Percentiles rank a stretch among this genome's conserved stretches.
phyloP scores from a whole-genome alignment of 345 rosid genomes.

The Rhodamnia argentea region DNA sequence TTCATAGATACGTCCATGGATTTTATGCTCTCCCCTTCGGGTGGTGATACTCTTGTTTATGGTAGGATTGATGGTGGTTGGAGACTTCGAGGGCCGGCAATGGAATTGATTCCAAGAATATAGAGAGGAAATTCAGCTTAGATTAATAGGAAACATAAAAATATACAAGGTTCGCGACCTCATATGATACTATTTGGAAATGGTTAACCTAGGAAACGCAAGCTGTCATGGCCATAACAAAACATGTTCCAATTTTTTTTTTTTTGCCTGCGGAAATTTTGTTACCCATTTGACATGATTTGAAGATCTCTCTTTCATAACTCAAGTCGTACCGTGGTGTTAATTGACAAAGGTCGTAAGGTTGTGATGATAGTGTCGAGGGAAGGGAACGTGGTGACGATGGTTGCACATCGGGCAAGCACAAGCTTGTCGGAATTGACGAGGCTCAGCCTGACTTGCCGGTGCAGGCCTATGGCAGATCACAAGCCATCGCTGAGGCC shows the following conservation, averaged over 20 bases:
- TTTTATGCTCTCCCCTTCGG: not conserved
- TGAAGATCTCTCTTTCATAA: not conserved
- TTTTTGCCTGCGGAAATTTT: not conserved
- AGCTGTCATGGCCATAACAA: not conserved
- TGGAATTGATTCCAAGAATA: not conserved
- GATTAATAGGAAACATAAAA: not conserved
- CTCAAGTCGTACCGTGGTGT: not conserved
- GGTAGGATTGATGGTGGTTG: not conserved
- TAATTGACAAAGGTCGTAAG: not conserved
- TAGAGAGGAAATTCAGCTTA: not conserved
- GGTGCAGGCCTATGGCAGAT: no score
- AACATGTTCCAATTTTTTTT: not conserved
- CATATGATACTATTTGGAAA: not conserved
- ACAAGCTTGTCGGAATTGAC: no score
- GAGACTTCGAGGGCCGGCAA: not conserved
- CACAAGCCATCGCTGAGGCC: no score
- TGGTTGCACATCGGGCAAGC: not conserved
- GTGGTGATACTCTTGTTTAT: not conserved
- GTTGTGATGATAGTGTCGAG: not conserved
- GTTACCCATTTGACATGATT: not conserved
- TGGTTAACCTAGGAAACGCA: not conserved
- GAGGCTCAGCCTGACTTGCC: no score
- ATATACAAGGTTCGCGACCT: not conserved
- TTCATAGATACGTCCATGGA: not conserved
- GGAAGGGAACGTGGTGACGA: not conserved